phyloP scores from a whole-genome alignment of 208 protist genomes.

The Leishmania tarentolae region DNA sequence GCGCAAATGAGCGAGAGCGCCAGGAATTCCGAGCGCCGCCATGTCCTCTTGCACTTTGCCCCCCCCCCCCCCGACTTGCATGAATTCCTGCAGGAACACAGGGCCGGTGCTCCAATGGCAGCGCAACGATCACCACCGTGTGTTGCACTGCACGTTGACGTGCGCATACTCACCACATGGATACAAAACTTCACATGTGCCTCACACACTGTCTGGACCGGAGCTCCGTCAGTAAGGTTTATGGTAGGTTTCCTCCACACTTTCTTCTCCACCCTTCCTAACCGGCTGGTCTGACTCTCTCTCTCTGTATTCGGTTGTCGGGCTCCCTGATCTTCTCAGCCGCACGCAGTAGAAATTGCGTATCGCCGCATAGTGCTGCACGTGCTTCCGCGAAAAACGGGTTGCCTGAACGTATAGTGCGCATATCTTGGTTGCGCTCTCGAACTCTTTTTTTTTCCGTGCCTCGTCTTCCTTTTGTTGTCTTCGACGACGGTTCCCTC shows the following conservation, averaged over 20 bases:
- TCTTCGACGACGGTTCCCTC: neutral
- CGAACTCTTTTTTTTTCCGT: neutral
- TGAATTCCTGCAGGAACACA: neutral
- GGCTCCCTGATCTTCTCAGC: too few species aligned
- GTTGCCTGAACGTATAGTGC: neutral
- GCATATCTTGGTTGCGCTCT: neutral
- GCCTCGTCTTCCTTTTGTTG: neutral
- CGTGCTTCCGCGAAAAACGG: neutral
- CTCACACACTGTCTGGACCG: neutral
- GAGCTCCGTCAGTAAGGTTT: neutral
- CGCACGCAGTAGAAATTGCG: neutral
- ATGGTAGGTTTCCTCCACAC: neutral
- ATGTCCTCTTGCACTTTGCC: neutral
- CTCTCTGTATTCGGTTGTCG: neutral
- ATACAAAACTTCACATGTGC: neutral
- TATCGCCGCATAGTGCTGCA: neutral
- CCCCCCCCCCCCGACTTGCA: too few species aligned
- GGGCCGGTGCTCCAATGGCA: neutral
- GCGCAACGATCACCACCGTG: neutral
- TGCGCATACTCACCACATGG: neutral
- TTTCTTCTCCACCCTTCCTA: neutral
- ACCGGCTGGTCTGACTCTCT: neutral
- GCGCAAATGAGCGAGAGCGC: neutral
- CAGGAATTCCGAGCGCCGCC: neutral
- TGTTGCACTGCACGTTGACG: neutral